Conservation (phyloP, 257 asterid genomes). For the Solanum bukasovii region DNA sequence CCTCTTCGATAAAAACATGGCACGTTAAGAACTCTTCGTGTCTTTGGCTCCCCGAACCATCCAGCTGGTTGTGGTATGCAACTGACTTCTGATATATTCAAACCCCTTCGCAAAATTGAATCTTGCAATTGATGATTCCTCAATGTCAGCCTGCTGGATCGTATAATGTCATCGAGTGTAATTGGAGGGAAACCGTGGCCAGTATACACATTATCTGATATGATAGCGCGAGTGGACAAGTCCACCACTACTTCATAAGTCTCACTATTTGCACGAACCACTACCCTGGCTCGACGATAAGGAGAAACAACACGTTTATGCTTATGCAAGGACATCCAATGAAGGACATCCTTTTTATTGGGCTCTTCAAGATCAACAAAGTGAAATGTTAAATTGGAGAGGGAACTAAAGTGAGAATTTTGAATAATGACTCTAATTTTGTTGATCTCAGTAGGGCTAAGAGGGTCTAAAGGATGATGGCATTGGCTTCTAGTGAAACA, state of each 20-base stretch:
- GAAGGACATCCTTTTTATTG: slow-evolving; percentile 39
- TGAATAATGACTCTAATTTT: slow-evolving; percentile 25
- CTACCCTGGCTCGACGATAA: slow-evolving; percentile 38
- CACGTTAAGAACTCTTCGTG: slow-evolving; percentile 27
- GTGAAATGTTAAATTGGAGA: slow-evolving; percentile 41
- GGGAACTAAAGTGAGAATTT: slow-evolving; percentile 19
- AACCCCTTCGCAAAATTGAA: slow-evolving; percentile 44
- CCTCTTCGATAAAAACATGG: slow-evolving; percentile 56
- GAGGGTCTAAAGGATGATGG: slow-evolving; percentile 79
- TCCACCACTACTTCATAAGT: slow-evolving; percentile 43
- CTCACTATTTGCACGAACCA: slow-evolving; percentile 26
- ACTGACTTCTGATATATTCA: slow-evolving; percentile 49
- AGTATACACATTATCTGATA: slow-evolving; percentile 27
- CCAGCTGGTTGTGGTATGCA: slow-evolving; percentile 55
- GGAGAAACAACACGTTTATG: slow-evolving; percentile 9
- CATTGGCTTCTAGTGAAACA: not conserved
- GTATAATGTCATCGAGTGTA: slow-evolving; percentile 34
- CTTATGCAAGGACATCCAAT: slow-evolving; percentile 24
- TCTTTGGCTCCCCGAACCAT: slow-evolving; percentile 57
- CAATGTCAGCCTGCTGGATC: slow-evolving; percentile 30
- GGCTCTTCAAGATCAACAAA: slow-evolving; percentile 63
- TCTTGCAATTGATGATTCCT: slow-evolving; percentile 30
- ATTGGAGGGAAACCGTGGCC: slow-evolving; percentile 61
- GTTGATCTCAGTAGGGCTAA: slow-evolving; percentile 38
- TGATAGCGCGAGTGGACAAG: slow-evolving; percentile 14